These are phyloP conservation scores for Flammula alnicola DNA, from an alignment of 1,284 basidiomycete genomes.

Conservation along the genomic window DNA sequence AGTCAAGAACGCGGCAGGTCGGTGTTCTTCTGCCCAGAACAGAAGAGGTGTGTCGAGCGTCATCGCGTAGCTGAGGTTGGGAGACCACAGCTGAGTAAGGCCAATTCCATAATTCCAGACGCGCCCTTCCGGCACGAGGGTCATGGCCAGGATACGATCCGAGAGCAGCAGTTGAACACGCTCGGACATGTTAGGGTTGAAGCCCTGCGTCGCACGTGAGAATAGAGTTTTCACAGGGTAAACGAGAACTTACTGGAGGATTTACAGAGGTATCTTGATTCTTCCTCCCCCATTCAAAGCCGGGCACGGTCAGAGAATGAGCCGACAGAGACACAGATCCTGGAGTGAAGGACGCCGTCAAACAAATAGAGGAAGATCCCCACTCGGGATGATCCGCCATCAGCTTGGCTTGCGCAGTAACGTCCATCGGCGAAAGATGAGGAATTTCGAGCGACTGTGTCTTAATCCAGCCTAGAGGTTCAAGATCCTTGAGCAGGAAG, in stretches of 20 bases:
- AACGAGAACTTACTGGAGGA: conserved; percentile 57
- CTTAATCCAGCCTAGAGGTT: conserved; percentile 98
- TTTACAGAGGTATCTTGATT: conserved; percentile 86
- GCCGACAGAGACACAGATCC: conserved; percentile 96
- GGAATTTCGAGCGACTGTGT: conserved; percentile 93
- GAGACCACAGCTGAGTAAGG: conserved; percentile 90
- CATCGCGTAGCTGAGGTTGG: conserved; percentile 85
- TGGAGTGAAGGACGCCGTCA: conserved; percentile 96
- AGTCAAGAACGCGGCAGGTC: conserved; percentile 89
- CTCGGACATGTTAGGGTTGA: conserved; percentile 98
- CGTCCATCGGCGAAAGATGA: conserved; percentile 91
- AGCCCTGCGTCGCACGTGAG: conserved; percentile 57
- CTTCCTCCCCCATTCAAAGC: conserved; percentile 99
- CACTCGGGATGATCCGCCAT: conserved; percentile 97
- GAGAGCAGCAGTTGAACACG: conserved; percentile 94
- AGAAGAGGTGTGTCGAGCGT: conserved; percentile 88
- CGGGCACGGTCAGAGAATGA: conserved; percentile 86
- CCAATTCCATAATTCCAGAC: conserved; percentile 96
- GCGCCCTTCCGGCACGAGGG: conserved; percentile 87
- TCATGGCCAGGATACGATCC: conserved; percentile 92
- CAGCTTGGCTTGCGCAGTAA: conserved; percentile 94
- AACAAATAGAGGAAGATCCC: conserved; percentile 92
- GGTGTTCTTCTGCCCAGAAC: conserved; percentile 97
- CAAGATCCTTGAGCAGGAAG: conserved; percentile 92
- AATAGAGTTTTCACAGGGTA: conserved; percentile 15